Evolutionary conservation across 352 stramenopile genomes (phyloP).

Genomic region (Globisporangium iwayamae): DNA sequence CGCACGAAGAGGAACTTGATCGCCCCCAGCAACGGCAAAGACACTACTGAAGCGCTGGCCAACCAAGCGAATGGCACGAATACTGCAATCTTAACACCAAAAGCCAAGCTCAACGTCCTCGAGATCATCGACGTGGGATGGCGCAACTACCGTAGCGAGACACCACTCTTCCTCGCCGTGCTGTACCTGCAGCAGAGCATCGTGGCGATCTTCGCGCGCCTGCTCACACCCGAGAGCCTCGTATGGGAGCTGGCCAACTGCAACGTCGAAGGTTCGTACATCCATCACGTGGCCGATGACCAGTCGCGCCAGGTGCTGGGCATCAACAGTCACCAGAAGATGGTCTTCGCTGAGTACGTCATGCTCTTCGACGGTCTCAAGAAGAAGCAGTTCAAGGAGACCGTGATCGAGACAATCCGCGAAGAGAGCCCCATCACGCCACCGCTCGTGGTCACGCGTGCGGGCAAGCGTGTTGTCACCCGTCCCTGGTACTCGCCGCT

Average conservation of each 20-base stretch:
- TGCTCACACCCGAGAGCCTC: slow-evolving; percentile 40
- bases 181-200: slow-evolving; percentile 50
- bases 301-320: slow-evolving; percentile 28
- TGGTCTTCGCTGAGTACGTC: slow-evolving; percentile 56
- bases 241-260: slow-evolving; percentile 51
- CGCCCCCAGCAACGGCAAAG: slow-evolving; percentile 14
- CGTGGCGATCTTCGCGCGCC: slow-evolving; percentile 28
- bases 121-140: slow-evolving; percentile 36
- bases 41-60: not conserved
- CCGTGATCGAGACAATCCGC: slow-evolving; percentile 61
- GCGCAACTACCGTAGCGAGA: slow-evolving; percentile 65
- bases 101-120: slow-evolving; percentile 22
- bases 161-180: slow-evolving; percentile 59
- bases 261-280: slow-evolving; percentile 71
- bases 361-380: slow-evolving; percentile 61
- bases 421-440: slow-evolving; percentile 61
- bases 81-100: not conserved
- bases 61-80: not conserved
- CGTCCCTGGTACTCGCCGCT: slow-evolving; percentile 7
- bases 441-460: slow-evolving; percentile 42
- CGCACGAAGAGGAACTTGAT: slow-evolving; percentile 15
- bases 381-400: slow-evolving; percentile 72
- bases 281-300: slow-evolving; percentile 53
- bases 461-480: slow-evolving; percentile 24
- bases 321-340: slow-evolving; percentile 15